Conservation (phyloP, 1,284 basidiomycete genomes). For the Ceratobasidium sp. region DNA sequence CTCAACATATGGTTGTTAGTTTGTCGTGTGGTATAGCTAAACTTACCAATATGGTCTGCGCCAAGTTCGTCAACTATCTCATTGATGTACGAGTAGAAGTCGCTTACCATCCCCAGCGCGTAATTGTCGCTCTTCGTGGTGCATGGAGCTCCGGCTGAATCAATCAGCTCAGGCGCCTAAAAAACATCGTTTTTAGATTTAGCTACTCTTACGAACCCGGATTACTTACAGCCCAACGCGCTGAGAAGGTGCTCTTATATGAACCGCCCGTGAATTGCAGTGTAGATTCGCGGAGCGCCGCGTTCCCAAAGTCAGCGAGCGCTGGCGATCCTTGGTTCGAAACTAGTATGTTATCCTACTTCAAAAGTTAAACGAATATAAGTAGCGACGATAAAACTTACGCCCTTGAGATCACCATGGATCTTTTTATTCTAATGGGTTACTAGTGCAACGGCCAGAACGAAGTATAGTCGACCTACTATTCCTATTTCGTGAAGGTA, state of each 20-base stretch:
- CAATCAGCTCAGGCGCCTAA: slow-evolving; percentile 4
- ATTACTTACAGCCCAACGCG: background rate
- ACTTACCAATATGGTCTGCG: slow-evolving; percentile 4
- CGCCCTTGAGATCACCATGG: slow-evolving; percentile 8
- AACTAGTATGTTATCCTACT: background rate
- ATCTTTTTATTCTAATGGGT: background rate
- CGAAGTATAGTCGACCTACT: background rate
- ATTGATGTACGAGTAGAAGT: background rate
- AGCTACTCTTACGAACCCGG: background rate
- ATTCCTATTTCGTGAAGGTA: background rate
- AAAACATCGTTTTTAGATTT: background rate
- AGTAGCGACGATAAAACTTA: background rate
- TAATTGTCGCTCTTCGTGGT: background rate
- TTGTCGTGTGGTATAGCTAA: background rate
- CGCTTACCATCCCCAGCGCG: background rate
- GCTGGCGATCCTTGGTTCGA: background rate
- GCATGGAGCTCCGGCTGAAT: background rate
- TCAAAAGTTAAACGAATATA: background rate
- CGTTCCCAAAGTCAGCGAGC: slow-evolving; percentile 10
- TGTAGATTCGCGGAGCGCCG: background rate
- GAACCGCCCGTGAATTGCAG: background rate
- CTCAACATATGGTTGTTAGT: background rate
- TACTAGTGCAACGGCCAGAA: background rate
- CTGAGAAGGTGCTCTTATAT: background rate
- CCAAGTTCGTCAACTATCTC: background rate